Base-by-base conservation (phyloP, 441 rosid genomes). In the Brassica hybrid region DNA sequence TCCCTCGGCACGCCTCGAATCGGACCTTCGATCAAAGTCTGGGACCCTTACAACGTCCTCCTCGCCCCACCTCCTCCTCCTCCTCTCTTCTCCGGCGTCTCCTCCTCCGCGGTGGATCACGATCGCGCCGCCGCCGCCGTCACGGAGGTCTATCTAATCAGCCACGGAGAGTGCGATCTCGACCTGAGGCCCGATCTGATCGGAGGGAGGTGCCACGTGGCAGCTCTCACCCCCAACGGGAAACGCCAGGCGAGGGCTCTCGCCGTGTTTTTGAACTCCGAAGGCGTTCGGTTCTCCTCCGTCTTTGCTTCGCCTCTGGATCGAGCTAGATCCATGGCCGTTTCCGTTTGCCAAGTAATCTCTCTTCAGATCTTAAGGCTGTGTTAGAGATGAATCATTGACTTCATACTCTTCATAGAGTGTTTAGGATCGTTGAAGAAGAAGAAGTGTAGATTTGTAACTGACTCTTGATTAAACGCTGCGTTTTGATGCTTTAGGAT, bases 241-340 rank as follows among this genome's bases (percentile, higher is more conserved):
- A 88, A 90, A 82, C 88, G 98, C 63, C 99, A 94, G 80, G 98
- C 97, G 18, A 89, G 99, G 78, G 99, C 99, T 10, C 84, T 94
- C 79, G 94, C 99, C 45, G 98, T 94, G 13, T 87, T 91, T 76
- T 83, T 94, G 71, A 93, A 86, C 76, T 93, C 99, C 0, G 91
- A 90, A 43, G 92, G 97, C 3, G 86, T 94, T 38, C 84, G 92
- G 72, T 94, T 94, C 82, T 75, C 77, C 75, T 87, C 89, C 6
- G 97, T 91, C 76, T 90, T 83, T 75, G 86, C 92, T 18, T 95
- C 99, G 34, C 94, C 99, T 10, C 69, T 95, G 79, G 96, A 86
- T 83, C 94, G 99, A 8, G 91, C 99, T 23, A 86, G 93, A 87
- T 86, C 93, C 65, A 93, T 87, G 96, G 98, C 98, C 0, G 79